Conservation (phyloP, 148 eudicot genomes). For the Persicaria maculosa region DNA sequence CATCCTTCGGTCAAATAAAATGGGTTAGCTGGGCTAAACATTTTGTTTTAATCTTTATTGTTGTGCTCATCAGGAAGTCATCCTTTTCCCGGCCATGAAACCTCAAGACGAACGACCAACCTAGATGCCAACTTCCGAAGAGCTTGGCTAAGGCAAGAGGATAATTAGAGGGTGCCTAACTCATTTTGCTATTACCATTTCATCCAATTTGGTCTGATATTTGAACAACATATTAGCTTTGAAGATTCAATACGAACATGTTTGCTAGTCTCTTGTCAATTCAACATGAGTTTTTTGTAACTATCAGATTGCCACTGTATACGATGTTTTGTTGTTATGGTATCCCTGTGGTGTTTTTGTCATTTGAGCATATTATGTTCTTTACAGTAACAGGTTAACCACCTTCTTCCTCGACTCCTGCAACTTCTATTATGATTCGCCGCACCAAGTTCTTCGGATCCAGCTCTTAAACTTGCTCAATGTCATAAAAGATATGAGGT, state of each 20-base stretch:
- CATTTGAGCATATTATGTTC: too few species aligned
- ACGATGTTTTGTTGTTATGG: too few species aligned
- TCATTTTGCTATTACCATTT: neutral
- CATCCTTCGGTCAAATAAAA: neutral
- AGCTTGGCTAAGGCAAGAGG: neutral
- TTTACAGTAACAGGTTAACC: too few species aligned
- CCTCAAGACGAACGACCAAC: conserved; percentile 79
- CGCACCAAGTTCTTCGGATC: too few species aligned
- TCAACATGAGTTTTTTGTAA: neutral
- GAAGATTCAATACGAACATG: neutral
- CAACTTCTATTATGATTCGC: too few species aligned
- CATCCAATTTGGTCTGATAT: neutral
- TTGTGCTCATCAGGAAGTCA: conserved; percentile 58
- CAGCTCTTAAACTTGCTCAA: too few species aligned
- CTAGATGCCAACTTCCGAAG: conserved; percentile 20
- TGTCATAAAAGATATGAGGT: too few species aligned
- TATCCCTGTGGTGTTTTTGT: too few species aligned
- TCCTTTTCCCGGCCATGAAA: conserved; percentile 93
- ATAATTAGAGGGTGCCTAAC: neutral
- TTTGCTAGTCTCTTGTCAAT: neutral
- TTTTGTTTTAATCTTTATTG: neutral
- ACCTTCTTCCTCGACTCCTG: too few species aligned
- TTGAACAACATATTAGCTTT: neutral
- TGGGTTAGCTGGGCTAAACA: neutral
- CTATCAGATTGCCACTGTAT: neutral